phyloP scores from a whole-genome alignment of 495 filamentous ascomycete genomes.

The Podospora pseudoanserina region DNA sequence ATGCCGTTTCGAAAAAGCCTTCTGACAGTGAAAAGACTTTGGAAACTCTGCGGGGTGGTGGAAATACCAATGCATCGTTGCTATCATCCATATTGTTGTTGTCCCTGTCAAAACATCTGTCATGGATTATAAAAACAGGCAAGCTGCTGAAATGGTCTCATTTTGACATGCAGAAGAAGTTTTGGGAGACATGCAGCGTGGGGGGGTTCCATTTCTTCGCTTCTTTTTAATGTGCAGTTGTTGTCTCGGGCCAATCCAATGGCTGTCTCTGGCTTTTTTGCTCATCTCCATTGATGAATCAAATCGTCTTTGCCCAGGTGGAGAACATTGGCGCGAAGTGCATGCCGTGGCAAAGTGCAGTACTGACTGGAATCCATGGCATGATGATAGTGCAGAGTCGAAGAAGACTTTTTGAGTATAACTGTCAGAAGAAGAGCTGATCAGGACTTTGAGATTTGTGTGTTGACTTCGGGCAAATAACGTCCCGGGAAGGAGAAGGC shows the following conservation, averaged over 20 bases:
- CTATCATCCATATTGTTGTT: background rate
- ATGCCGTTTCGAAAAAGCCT: background rate
- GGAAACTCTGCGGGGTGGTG: background rate
- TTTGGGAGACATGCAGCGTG: constrained; percentile 9
- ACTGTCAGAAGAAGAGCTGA: background rate
- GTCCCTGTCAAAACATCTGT: background rate
- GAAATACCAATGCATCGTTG: background rate
- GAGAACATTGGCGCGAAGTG: background rate
- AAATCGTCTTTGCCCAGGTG: background rate
- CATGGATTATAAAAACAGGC: background rate
- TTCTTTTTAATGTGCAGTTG: background rate
- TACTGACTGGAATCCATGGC: background rate
- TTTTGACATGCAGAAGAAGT: constrained; percentile 7
- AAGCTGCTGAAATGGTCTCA: constrained; percentile 1
- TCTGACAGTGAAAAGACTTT: background rate
- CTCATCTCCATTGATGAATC: constrained; percentile 5
- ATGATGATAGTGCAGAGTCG: background rate
- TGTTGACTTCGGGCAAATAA: background rate
- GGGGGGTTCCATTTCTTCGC: background rate
- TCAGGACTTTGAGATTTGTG: background rate
- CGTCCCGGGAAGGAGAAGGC: background rate
- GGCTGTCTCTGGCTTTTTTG: background rate
- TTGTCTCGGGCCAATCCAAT: constrained; percentile 5
- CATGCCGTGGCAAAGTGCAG: background rate
- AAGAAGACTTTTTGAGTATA: background rate